Conservation (phyloP, 1,284 basidiomycete species). For the Ustilago curta region DNA sequence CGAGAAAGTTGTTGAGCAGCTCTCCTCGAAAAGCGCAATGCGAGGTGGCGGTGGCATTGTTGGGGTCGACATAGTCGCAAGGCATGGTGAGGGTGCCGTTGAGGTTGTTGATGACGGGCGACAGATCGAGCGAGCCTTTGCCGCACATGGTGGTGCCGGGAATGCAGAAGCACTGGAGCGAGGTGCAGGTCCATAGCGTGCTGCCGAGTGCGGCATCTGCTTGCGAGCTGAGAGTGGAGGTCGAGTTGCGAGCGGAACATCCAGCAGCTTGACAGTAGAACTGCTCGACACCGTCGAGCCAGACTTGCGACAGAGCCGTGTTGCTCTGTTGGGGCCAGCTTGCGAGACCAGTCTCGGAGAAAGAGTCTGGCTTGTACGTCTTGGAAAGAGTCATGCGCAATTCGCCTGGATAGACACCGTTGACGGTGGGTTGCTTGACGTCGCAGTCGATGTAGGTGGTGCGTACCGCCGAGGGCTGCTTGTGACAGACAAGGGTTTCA, state of each 20-base stretch:
- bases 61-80: slow-evolving; percentile 59
- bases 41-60: slow-evolving; percentile 29
- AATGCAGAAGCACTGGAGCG: slow-evolving; percentile 59
- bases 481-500: slow-evolving; percentile 51
- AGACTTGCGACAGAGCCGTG: slow-evolving; percentile 55
- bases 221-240: slow-evolving; percentile 23
- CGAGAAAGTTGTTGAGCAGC: slow-evolving; percentile 52
- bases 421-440: slow-evolving; percentile 48
- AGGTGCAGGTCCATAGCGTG: slow-evolving; percentile 48
- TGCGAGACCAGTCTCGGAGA: slow-evolving; percentile 45
- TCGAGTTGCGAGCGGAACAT: slow-evolving; percentile 49
- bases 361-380: slow-evolving; percentile 42
- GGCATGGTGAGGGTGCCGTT: slow-evolving; percentile 56
- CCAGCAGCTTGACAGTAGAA: slow-evolving; percentile 61
- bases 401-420: slow-evolving; percentile 51
- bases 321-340: slow-evolving; percentile 44
- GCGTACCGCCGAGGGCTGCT: slow-evolving; percentile 53
- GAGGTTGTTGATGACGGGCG: slow-evolving; percentile 52
- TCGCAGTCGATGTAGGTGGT: slow-evolving; percentile 53
- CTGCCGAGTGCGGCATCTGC: slow-evolving; percentile 31
- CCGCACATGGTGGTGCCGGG: slow-evolving; percentile 55
- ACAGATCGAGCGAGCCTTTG: slow-evolving; percentile 40
- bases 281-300: slow-evolving; percentile 57
- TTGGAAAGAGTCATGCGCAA: slow-evolving; percentile 57
- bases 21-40: slow-evolving; percentile 50